Evolutionary conservation across 768 basidiomycete species (phyloP), one percentile per base, ranked within the genome.

Genomic region (Zangia roseola): DNA sequence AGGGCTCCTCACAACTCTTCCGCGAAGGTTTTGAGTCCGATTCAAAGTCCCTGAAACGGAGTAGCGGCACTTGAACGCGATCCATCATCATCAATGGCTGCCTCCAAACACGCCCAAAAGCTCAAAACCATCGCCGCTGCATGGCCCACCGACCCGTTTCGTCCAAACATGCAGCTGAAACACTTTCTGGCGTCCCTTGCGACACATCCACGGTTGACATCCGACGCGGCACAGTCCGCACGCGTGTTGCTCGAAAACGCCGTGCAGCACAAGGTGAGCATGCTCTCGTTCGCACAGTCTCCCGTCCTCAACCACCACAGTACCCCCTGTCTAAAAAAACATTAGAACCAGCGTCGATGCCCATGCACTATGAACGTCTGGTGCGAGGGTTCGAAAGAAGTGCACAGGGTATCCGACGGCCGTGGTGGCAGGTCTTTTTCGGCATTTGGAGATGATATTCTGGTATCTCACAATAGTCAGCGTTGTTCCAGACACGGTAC

Each of bases 401-500:
- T 57, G 78, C 81, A 10, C 72, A 82, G 59, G 89, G 89, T n/a
- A 85, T 89, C 37, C 78, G 78, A 28, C 73, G 89, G 46, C 87
- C 89, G 3, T 83, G 84, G 84, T 91, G 89, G 89, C 89, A 91
- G 64, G 70, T 86, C 36, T 87, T 91, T 65, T 84, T 91, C 56
- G 80, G 80, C 33, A 74, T 89, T 50, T 89, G 88, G 87, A 57
- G 52, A 52, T 68, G 52, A 30, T 21, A 2, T 31, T 16, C 31
- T 16, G 14, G 31, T 31, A 31, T 31, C 31, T 14, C 14, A 14
- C 31, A 31, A 13, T 6, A 30, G 2, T 31, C 14, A 14, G 14
- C 31, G 14, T 31, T 16, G 31, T 31, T 31, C 31, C 8, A 6
- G 6, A 2, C 31, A 28, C 30, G 33, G 36, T 19, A 28, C 24